These are phyloP conservation scores for Yarrowia alimentaria DNA, from an alignment of 805 yeast species.

Conservation along the genomic window DNA sequence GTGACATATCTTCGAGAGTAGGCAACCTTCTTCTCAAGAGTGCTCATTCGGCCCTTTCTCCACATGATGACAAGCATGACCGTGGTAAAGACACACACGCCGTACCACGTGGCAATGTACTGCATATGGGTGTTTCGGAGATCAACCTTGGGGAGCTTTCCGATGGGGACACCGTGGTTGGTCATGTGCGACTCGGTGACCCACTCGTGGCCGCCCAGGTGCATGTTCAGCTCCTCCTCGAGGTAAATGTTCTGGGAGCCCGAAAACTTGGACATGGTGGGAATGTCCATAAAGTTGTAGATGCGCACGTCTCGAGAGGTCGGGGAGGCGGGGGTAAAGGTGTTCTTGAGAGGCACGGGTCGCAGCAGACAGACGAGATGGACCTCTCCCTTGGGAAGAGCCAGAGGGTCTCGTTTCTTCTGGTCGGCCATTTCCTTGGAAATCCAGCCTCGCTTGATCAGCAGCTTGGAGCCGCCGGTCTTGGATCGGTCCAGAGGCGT, in stretches of 20 bases:
- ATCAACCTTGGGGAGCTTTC: conserved; percentile 74
- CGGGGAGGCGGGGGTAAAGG: conserved; percentile 70
- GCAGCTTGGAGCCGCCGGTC: conserved; percentile 63
- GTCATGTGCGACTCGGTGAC: conserved; percentile 52
- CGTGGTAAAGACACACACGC: conserved; percentile 70
- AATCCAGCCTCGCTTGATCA: conserved; percentile 93
- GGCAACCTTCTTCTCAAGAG: conserved; percentile 24
- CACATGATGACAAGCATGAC: conserved; percentile 59
- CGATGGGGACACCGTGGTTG: conserved; percentile 86
- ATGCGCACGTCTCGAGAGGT: conserved; percentile 52
- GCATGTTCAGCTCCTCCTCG: conserved; percentile 44
- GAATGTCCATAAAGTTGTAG: conserved; percentile 78
- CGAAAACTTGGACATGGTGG: conserved; percentile 70
- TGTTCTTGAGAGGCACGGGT: conserved; percentile 59
- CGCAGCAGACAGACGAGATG: conserved; percentile 73
- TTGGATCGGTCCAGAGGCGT: conserved; percentile 69
- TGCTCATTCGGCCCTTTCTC: conserved; percentile 41
- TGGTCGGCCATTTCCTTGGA: conserved; percentile 58
- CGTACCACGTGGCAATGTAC: conserved; percentile 93
- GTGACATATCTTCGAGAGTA: conserved; percentile 26
- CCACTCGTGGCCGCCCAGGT: conserved; percentile 42
- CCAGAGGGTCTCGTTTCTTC: conserved; percentile 54
- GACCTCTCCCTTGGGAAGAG: conserved; percentile 71
- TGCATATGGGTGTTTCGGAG: conserved; percentile 87
- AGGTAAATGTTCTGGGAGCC: conserved; percentile 71